A percentile compares a stretch with the other conserved stretches of the same genome.
These are phyloP conservation scores for Ascosphaera pollenicola DNA, from an alignment of 2,329 filamentous ascomycete genomes.

Conservation along the genomic window DNA sequence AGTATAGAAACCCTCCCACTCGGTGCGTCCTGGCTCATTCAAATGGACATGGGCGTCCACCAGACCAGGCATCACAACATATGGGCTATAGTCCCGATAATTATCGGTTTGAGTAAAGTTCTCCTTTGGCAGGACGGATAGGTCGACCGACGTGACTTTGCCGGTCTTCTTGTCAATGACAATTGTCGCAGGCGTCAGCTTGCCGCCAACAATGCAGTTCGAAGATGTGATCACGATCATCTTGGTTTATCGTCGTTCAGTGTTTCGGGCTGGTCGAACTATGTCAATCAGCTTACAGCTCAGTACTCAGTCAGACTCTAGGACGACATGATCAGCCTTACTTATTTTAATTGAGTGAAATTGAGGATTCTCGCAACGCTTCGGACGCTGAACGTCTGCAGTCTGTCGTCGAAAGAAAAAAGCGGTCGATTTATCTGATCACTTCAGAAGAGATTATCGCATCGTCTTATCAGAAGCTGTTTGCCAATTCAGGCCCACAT, in stretches of 20 bases:
- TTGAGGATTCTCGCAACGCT: no score
- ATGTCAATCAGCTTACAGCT: neutral
- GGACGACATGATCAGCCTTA: no score
- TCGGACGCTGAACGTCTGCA: neutral
- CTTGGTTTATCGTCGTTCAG: neutral
- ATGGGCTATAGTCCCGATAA: constrained; percentile 69
- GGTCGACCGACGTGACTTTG: constrained; percentile 59
- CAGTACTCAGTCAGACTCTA: no score
- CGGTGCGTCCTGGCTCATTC: constrained; percentile 87
- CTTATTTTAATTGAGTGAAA: no score
- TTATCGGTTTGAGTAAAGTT: constrained; percentile 49
- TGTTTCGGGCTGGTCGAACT: neutral
- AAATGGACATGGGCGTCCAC: constrained; percentile 96
- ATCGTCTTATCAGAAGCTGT: neutral
- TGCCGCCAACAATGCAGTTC: constrained; percentile 56
- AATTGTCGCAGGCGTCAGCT: constrained; percentile 63
- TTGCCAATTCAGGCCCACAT: neutral
- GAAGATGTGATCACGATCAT: constrained; percentile 66
- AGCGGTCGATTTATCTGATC: neutral
- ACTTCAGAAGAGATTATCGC: neutral
- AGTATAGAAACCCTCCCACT: constrained; percentile 97
- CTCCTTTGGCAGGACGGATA: constrained; percentile 49
- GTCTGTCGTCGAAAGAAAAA: neutral
- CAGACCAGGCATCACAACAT: constrained; percentile 68
- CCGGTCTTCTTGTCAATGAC: constrained; percentile 56